Conservation (phyloP, 1,284 basidiomycete genomes). For the Acaromyces ingoldii region DNA sequence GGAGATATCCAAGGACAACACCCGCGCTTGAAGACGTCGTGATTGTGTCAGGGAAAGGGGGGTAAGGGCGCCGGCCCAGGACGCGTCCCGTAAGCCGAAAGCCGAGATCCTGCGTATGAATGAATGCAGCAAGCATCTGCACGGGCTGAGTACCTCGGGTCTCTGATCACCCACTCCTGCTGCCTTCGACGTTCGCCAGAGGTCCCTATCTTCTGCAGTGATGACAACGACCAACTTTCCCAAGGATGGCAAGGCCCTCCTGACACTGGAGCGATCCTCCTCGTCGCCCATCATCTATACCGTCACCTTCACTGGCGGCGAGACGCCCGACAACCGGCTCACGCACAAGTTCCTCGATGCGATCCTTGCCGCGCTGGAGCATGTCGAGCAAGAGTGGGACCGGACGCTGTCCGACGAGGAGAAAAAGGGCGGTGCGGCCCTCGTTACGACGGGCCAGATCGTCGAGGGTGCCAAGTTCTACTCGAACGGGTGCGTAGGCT, state of each 20-base stretch:
- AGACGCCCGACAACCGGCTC: constrained; percentile 64
- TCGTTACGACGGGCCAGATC: constrained; percentile 33
- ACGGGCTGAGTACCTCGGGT: no score
- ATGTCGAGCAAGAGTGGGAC: constrained; percentile 74
- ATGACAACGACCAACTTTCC: no score
- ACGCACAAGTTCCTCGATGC: constrained; percentile 62
- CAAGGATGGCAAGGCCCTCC: constrained; percentile 4
- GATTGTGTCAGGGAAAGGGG: no score
- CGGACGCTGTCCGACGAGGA: constrained; percentile 34
- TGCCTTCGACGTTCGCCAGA: no score
- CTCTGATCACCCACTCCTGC: no score
- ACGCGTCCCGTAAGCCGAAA: no score
- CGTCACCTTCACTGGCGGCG: constrained; percentile 29
- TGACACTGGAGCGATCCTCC: background rate
- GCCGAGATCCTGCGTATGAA: no score
- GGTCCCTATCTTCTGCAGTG: no score
- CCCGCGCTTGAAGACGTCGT: no score
- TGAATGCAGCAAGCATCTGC: no score
- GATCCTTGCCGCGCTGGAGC: constrained; percentile 67
- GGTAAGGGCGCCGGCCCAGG: no score
- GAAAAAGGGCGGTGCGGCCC: constrained; percentile 30
- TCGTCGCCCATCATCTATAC: constrained; percentile 24
- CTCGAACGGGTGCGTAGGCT: constrained; percentile 55
- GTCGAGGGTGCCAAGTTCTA: constrained; percentile 33
- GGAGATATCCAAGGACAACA: no score